Evolutionary conservation across 2,329 filamentous ascomycete species (phyloP).

Genomic region (Mollisia scopiformis): DNA sequence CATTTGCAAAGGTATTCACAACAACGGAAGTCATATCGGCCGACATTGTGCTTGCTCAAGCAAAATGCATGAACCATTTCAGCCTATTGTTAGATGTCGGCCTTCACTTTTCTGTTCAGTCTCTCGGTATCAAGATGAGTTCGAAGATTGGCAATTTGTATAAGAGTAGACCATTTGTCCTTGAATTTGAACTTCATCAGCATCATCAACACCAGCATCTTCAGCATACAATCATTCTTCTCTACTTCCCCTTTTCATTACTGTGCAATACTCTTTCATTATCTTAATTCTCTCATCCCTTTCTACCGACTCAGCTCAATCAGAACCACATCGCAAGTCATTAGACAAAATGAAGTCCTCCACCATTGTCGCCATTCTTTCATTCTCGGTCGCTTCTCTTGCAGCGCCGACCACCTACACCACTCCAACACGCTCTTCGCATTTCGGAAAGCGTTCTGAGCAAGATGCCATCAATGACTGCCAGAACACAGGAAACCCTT

Average conservation of each 20-base stretch:
- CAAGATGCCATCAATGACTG: constrained; percentile 5
- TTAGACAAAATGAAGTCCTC: not conserved
- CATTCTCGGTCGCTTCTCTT: constrained; percentile 1
- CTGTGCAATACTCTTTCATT: not conserved
- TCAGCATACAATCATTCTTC: not conserved
- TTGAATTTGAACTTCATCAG: not conserved
- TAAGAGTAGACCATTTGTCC: not conserved
- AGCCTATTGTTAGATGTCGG: not conserved
- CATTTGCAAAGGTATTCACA: not conserved
- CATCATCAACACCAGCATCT: not conserved
- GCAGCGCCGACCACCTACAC: not conserved
- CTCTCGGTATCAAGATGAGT: not conserved
- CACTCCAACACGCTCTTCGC: not conserved
- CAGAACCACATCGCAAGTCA: not conserved
- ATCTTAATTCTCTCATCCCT: not conserved
- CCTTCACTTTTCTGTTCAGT: not conserved
- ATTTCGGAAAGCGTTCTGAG: constrained; percentile 3
- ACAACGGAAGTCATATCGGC: not conserved
- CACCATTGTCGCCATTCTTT: not conserved
- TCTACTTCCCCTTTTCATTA: no score
- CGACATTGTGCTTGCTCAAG: not conserved
- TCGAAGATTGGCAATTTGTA: not conserved
- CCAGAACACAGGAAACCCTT: not conserved
- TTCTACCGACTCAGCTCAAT: not conserved
- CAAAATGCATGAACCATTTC: not conserved